Evolutionary conservation across 176 grass and related monocot species (phyloP).

Genomic region (Oryza punctata): DNA sequence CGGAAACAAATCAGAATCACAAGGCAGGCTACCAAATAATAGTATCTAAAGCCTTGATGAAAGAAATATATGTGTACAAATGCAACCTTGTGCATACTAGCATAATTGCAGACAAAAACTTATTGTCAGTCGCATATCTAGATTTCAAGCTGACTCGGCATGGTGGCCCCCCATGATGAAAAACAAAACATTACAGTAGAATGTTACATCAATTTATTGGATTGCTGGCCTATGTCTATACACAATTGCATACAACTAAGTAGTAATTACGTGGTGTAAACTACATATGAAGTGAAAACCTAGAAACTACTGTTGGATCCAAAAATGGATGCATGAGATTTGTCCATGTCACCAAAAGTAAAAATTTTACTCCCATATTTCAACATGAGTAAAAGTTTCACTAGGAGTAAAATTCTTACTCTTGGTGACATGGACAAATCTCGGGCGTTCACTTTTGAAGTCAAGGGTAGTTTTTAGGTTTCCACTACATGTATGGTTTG

Average conservation of each 20-base stretch:
- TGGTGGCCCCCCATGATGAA: background rate
- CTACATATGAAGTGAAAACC: no score
- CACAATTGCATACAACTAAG: background rate
- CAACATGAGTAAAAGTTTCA: no score
- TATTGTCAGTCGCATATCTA: conserved; percentile 2
- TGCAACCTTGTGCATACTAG: background rate
- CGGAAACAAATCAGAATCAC: conserved; percentile 7
- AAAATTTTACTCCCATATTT: no score
- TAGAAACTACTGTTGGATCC: no score
- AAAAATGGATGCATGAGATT: no score
- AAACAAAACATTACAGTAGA: background rate
- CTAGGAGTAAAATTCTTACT: no score
- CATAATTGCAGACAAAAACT: background rate
- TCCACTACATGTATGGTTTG: no score
- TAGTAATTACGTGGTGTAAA: background rate
- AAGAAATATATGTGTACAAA: background rate
- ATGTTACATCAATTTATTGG: background rate
- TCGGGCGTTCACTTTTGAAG: no score
- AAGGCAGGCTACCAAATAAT: background rate
- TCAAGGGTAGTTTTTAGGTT: no score
- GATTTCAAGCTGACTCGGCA: background rate
- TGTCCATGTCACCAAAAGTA: no score
- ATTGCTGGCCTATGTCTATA: background rate
- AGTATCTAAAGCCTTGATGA: background rate
- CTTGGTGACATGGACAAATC: no score